phyloP scores from a whole-genome alignment of 148 eudicot genomes.

The Selenicereus undatus region DNA sequence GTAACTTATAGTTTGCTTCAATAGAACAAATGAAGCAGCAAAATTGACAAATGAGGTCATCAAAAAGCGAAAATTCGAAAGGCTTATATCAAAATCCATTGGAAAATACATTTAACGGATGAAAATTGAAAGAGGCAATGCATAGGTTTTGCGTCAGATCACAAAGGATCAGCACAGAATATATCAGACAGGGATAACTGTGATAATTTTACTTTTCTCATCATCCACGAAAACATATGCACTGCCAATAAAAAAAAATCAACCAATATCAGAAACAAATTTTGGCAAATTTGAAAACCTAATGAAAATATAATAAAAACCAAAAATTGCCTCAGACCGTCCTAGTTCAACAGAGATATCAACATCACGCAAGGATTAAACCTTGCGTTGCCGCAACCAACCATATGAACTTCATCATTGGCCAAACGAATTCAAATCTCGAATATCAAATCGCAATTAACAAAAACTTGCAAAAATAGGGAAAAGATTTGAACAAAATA shows the following conservation, averaged over 20 bases:
- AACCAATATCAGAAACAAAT: no score
- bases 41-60: no score
- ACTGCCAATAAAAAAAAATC: not conserved
- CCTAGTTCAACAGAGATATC: not conserved
- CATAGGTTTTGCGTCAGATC: not conserved
- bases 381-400: conserved; percentile 1
- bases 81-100: no score
- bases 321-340: not conserved
- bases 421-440: not conserved
- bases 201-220: not conserved
- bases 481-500: not conserved
- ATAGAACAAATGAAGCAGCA: no score
- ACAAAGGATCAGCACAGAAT: conserved; percentile 2
- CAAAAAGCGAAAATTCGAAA: no score
- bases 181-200: conserved; percentile 4
- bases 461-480: not conserved
- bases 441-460: no score
- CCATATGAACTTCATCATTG: not conserved
- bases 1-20: no score
- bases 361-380: not conserved
- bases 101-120: no score
- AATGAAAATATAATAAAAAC: not conserved
- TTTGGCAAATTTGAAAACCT: not conserved
- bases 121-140: not conserved
- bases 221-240: not conserved